Evolutionary conservation across 768 basidiomycete genomes (phyloP).

Genomic region (Thelephora ganbajun): DNA sequence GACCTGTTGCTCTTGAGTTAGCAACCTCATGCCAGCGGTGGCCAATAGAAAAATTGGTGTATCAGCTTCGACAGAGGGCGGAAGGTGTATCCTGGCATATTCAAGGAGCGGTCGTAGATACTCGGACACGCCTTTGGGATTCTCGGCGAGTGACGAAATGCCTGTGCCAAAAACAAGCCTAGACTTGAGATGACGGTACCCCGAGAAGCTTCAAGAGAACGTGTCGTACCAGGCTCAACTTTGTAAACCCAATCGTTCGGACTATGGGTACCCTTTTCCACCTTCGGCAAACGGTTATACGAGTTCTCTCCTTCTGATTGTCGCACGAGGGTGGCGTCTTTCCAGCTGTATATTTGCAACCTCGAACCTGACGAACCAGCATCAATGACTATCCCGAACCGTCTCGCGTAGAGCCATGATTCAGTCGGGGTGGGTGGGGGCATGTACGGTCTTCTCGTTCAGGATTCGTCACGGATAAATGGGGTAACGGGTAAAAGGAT

Average conservation of each 20-base stretch:
- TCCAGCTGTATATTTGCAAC: conserved; percentile 95
- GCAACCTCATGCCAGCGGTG: conserved; percentile 93
- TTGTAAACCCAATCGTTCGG: conserved; percentile 83
- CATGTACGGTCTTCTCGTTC: conserved; percentile 30
- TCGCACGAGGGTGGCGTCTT: conserved; percentile 53
- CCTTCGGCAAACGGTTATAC: conserved; percentile 52
- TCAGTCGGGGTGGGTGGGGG: conserved; percentile 60
- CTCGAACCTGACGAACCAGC: conserved; percentile 96
- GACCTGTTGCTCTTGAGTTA: conserved; percentile 54
- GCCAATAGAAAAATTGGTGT: conserved; percentile 93
- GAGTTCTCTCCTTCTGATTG: conserved; percentile 36
- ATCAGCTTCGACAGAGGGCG: conserved; percentile 68
- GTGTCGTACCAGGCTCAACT: conserved; percentile 77
- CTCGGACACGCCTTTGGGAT: conserved; percentile 51
- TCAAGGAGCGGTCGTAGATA: conserved; percentile 75
- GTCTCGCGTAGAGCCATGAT: conserved; percentile 65
- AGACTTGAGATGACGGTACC: background rate
- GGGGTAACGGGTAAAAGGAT: too few species aligned
- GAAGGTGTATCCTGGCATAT: conserved; percentile 74
- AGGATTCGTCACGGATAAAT: too few species aligned
- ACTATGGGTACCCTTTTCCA: conserved; percentile 79
- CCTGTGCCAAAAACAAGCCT: conserved; percentile 30
- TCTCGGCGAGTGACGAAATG: conserved; percentile 65
- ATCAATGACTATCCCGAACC: conserved; percentile 92
- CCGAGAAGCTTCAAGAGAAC: background rate